Percentiles rank a stretch among this genome's conserved stretches.
These are phyloP conservation scores for Rosa hybrid DNA, from an alignment of 331 rosid genomes.

Conservation along the genomic window DNA sequence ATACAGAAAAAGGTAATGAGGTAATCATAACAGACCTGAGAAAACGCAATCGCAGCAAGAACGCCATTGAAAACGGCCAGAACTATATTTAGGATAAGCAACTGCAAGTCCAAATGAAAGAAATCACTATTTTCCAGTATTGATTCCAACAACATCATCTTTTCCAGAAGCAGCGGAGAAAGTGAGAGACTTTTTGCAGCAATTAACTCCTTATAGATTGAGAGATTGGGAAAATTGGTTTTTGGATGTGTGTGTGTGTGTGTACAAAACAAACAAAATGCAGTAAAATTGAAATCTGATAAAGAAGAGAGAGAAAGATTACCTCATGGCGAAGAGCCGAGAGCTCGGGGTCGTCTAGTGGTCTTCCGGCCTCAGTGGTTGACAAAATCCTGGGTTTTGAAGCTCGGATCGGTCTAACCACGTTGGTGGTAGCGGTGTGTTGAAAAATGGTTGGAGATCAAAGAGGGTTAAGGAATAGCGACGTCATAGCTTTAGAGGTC, in stretches of 20 bases:
- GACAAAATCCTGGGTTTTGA: too few relatives aligned
- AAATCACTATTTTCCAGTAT: background rate
- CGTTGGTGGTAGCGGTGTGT: too few relatives aligned
- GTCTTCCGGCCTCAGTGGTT: too few relatives aligned
- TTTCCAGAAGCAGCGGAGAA: background rate
- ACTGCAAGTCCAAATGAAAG: conserved; percentile 41
- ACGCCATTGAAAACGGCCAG: conserved; percentile 51
- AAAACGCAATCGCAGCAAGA: conserved; percentile 52
- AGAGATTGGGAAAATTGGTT: background rate
- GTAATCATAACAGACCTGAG: conserved; percentile 42
- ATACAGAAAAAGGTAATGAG: background rate
- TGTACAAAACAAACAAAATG: too few relatives aligned
- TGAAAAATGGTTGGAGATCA: too few relatives aligned
- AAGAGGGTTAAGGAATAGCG: too few relatives aligned
- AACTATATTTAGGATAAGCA: conserved; percentile 44
- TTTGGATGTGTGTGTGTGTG: background rate
- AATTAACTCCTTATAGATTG: background rate
- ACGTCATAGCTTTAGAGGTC: too few relatives aligned
- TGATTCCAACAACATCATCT: conserved; percentile 28
- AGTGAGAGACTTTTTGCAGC: background rate
- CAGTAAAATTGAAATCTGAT: too few relatives aligned
- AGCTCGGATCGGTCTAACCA: too few relatives aligned
- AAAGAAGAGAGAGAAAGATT: too few relatives aligned
- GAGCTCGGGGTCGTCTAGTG: too few relatives aligned
- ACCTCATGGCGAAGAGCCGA: too few relatives aligned